Evolutionary conservation across 345 rosid species (phyloP), one percentile per base, ranked within the genome.

Genomic region (Populus nigra): DNA sequence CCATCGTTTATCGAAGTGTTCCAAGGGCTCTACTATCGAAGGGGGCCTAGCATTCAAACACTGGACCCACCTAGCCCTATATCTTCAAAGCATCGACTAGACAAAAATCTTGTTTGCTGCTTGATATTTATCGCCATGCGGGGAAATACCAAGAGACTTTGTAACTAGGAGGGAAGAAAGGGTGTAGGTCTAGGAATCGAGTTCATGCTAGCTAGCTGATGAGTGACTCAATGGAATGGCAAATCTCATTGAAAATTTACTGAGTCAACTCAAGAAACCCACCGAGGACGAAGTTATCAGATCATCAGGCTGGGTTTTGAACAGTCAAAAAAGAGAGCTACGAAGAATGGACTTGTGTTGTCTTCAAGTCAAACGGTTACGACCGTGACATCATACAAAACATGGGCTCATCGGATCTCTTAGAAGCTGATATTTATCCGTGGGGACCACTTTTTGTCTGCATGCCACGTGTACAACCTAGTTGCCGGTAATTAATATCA

Each of bases 331-430:
- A 49, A 17, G 78, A 49, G 70, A 27, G 78, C 77, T 57, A 65
- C 18, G 41, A 68, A 70, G 84, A 47, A 69, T 61, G 71, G 61
- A 69, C 55, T 33, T 74, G 39, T 70, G 62, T 62, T 84, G 83
- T 81, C 77, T 78, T 81, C 33, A 80, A 79, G 91, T 88, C 90
- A 86, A 88, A 76, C 90, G 84, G 90, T 86, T 87, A 77, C 72
- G 89, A 84, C 84, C 79, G 29, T 89, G 87, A 91, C 91, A 78
- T 89, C 91, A 86, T n/a, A 35, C 2, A 13, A 29, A 61, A 77
- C 65, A 81, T 76, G 84, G 86, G 75, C 75, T 36, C 35, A 69
- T 61, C 70, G 27, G 20, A 65, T 35, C 65, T 65, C 43, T 55
- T 33, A 47, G 72, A 47, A 55, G 57, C 61, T 41, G 62, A 69